phyloP scores from a whole-genome alignment of 139 green algal genomes.

The Pseudopediastrum boryanum region DNA sequence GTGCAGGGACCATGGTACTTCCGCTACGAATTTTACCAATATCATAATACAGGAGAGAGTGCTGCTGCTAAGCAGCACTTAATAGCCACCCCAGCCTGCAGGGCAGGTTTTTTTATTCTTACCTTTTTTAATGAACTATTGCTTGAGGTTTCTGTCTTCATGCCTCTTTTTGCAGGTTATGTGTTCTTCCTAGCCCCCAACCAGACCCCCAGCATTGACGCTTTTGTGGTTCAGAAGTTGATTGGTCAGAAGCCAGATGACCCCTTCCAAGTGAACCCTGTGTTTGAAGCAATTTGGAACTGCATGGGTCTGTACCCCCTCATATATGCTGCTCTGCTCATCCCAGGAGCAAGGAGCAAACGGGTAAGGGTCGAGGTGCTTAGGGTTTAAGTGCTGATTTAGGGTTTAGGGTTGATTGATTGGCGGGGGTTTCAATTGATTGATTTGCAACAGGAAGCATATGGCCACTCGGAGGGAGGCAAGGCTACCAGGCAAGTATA shows the following conservation, averaged over 20 bases:
- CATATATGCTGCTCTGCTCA: constrained; percentile 80
- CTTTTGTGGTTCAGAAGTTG: constrained; percentile 73
- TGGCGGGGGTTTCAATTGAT: too few relatives aligned
- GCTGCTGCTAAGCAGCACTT: too few relatives aligned
- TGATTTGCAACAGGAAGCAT: neutral
- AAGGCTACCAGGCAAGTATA: neutral
- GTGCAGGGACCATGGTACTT: too few relatives aligned
- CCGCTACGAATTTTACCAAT: too few relatives aligned
- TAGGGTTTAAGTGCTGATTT: too few relatives aligned
- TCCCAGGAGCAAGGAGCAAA: constrained; percentile 77
- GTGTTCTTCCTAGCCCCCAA: constrained; percentile 76
- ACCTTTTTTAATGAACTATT: neutral
- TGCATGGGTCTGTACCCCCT: constrained; percentile 84
- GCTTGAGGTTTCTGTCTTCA: neutral
- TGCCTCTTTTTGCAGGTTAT: constrained; percentile 46
- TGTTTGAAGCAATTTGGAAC: constrained; percentile 75
- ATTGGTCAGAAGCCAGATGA: constrained; percentile 44
- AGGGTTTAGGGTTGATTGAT: too few relatives aligned
- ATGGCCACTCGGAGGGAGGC: neutral
- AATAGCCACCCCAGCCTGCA: too few relatives aligned
- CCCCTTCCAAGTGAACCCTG: constrained; percentile 46
- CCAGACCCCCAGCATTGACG: constrained; percentile 77
- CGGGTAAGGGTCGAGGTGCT: constrained; percentile 51
- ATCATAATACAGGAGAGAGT: too few relatives aligned
- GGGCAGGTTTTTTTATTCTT: neutral